A percentile compares a stretch with the other conserved stretches of the same genome.
These are phyloP conservation scores for Metschnikowia rubicola DNA, from an alignment of 805 yeast species.

Conservation along the genomic window DNA sequence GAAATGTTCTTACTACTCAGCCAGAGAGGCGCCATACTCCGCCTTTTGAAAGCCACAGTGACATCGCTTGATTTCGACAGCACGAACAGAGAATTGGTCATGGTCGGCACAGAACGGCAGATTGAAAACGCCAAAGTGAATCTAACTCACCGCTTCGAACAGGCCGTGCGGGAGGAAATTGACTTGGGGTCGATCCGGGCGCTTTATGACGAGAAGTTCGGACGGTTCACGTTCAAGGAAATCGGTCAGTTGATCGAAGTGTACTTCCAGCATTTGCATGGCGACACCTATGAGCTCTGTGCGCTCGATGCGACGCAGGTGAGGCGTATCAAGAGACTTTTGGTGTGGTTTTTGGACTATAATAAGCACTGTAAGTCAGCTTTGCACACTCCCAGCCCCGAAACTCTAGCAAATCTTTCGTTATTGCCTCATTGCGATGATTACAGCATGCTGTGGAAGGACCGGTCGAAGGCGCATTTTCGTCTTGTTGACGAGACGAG, in stretches of 20 bases:
- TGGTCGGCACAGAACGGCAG: constrained; percentile 41
- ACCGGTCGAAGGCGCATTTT: constrained; percentile 20
- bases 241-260: constrained; percentile 35
- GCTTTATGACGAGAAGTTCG: constrained; percentile 27
- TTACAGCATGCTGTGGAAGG: constrained; percentile 32
- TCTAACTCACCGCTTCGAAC: constrained; percentile 29
- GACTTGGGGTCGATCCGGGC: constrained; percentile 28
- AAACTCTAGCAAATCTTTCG: constrained; percentile 2
- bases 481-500: constrained; percentile 1
- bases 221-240: constrained; percentile 23
- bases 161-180: constrained; percentile 25
- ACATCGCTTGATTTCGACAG: constrained; percentile 35
- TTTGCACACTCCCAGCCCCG: constrained; percentile 17
- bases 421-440: constrained; percentile 30
- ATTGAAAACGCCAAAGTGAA: constrained; percentile 43
- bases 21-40: constrained; percentile 36
- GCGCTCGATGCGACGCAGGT: constrained; percentile 28
- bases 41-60: constrained; percentile 41
- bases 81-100: constrained; percentile 24
- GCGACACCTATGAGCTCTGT: constrained; percentile 28
- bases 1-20: constrained; percentile 42
- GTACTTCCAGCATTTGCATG: constrained; percentile 28
- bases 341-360: constrained; percentile 38
- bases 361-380: constrained; percentile 23
- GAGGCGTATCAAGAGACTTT: constrained; percentile 34